Conservation (phyloP, 495 filamentous ascomycete genomes). For the Penicillium salamii region DNA sequence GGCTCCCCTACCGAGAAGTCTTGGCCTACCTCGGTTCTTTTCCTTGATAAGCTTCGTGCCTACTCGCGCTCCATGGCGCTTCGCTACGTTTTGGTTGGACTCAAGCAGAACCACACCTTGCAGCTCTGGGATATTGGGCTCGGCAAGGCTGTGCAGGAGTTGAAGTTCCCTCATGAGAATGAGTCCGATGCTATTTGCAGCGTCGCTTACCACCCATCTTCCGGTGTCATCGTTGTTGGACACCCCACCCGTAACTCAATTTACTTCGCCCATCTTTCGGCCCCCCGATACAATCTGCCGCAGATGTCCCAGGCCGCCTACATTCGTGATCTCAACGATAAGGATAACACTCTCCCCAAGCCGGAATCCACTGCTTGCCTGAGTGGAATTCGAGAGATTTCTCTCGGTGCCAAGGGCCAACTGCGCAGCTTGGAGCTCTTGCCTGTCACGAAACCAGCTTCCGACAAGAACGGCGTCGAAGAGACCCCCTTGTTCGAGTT, state of each 20-base stretch:
- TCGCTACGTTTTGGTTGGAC: slow-evolving; percentile 91
- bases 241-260: slow-evolving; percentile 97
- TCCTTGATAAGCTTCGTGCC: slow-evolving; percentile 91
- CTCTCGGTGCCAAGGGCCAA: slow-evolving; percentile 81
- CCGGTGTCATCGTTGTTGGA: slow-evolving; percentile 89
- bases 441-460: slow-evolving; percentile 48
- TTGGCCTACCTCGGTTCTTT: slow-evolving; percentile 91
- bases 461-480: slow-evolving; percentile 43
- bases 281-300: slow-evolving; percentile 80
- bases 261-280: slow-evolving; percentile 93
- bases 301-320: slow-evolving; percentile 83
- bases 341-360: slow-evolving; percentile 70
- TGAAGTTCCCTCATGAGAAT: slow-evolving; percentile 93
- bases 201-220: slow-evolving; percentile 83
- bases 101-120: slow-evolving; percentile 98
- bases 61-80: slow-evolving; percentile 82
- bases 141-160: slow-evolving; percentile 90
- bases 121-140: slow-evolving; percentile 98
- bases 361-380: slow-evolving; percentile 94
- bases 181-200: slow-evolving; percentile 97
- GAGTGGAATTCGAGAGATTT: slow-evolving; percentile 92
- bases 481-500: slow-evolving; percentile 79
- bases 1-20: slow-evolving; percentile 80
- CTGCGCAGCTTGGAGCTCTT: slow-evolving; percentile 88
- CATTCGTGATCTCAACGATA: slow-evolving; percentile 68